A percentile compares a stretch with the other conserved stretches of the same genome.
Conservation (phyloP, 352 stramenopile species). For the Globisporangium cederbergense region DNA sequence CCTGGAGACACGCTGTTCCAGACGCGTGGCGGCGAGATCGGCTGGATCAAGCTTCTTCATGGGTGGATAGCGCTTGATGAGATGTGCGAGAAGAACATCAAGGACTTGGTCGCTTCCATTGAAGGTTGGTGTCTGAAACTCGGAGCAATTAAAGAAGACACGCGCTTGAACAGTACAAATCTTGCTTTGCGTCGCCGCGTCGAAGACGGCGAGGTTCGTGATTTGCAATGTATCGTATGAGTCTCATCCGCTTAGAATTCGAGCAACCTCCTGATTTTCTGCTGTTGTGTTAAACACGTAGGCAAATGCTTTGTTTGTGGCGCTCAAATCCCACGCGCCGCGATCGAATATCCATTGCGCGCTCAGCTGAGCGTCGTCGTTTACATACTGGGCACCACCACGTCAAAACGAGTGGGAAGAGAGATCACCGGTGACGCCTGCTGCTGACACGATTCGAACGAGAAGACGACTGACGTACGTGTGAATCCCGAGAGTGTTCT, state of each 20-base stretch:
- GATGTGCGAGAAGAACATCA: neutral
- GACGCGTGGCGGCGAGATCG: neutral
- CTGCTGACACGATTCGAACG: neutral
- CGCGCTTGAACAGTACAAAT: neutral
- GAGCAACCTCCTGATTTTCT: slow-evolving; percentile 18
- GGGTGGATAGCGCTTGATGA: neutral
- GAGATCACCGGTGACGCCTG: neutral
- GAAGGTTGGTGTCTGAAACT: neutral
- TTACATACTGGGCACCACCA: slow-evolving; percentile 14
- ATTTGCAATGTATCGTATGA: neutral
- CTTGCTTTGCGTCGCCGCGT: neutral
- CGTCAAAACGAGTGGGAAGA: neutral
- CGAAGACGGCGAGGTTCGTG: neutral
- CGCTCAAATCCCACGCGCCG: slow-evolving; percentile 16
- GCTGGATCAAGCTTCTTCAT: neutral
- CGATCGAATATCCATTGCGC: slow-evolving; percentile 20
- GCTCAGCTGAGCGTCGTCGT: neutral
- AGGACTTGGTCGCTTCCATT: neutral
- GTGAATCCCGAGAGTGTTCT: neutral
- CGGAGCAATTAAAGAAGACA: neutral
- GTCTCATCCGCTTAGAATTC: neutral
- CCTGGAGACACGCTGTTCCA: neutral
- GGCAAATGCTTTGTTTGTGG: slow-evolving; percentile 18
- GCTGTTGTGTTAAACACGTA: slow-evolving; percentile 22
- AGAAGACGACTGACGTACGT: neutral